Percentiles rank a stretch among this genome's conserved stretches.
These are phyloP conservation scores for Syzygium oleosum DNA, from an alignment of 345 rosid genomes.

Conservation along the genomic window DNA sequence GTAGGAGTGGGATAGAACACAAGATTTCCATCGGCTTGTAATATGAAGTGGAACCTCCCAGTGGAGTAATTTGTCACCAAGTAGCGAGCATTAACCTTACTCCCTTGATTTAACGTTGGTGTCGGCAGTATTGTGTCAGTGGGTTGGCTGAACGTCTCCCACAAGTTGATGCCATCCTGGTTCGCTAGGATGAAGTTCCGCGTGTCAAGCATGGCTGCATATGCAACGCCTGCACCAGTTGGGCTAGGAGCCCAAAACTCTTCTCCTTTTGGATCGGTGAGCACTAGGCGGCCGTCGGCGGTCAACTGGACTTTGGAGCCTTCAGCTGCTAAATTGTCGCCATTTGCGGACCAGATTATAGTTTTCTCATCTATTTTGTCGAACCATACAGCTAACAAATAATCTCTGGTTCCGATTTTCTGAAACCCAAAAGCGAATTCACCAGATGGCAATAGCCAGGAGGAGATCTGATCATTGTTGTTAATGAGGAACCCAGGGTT, in stretches of 20 bases:
- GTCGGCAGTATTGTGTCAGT: slow-evolving; percentile 49
- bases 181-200: slow-evolving; percentile 39
- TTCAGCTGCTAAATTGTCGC: slow-evolving; percentile 7
- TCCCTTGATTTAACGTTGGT: slow-evolving; percentile 15
- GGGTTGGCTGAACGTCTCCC: slow-evolving; percentile 44
- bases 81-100: slow-evolving; percentile 13
- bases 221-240: slow-evolving; percentile 10
- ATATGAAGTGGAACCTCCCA: slow-evolving; percentile 22
- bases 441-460: slow-evolving; percentile 35
- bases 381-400: slow-evolving; percentile 30
- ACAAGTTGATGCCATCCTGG: slow-evolving; percentile 5
- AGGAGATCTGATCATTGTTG: slow-evolving; percentile 6
- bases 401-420: slow-evolving; percentile 4
- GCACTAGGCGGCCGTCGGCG: slow-evolving; percentile 19
- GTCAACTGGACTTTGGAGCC: slow-evolving; percentile 38
- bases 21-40: slow-evolving; percentile 29
- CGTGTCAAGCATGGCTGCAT: slow-evolving; percentile 37
- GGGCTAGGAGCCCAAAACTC: slow-evolving; percentile 15
- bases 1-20: slow-evolving; percentile 8
- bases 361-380: slow-evolving; percentile 29
- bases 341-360: slow-evolving; percentile 43
- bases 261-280: slow-evolving; percentile 18
- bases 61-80: slow-evolving; percentile 16
- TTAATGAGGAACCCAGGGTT: slow-evolving; percentile 15
- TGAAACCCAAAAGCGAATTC: slow-evolving; percentile 49